phyloP scores from a whole-genome alignment of 2,329 filamentous ascomycete species.

The Exophiala phaeomuriformis region DNA sequence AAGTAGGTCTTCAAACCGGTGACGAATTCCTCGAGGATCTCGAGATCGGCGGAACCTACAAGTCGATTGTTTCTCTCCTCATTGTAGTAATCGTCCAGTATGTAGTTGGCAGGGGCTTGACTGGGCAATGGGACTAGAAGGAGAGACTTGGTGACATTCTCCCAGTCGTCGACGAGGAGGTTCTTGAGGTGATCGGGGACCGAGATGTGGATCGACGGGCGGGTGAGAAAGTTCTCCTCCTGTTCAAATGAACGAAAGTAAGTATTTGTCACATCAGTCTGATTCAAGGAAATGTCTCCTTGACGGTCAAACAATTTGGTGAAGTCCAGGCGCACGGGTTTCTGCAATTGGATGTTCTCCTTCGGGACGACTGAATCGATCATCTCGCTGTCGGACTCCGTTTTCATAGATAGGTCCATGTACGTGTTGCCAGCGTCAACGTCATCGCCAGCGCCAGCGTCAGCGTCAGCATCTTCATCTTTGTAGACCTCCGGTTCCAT shows the following conservation, averaged over 20 bases:
- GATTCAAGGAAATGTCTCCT: neutral
- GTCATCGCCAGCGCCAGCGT: too few relatives aligned
- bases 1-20: constrained; percentile 88
- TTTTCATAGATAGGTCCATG: too few relatives aligned
- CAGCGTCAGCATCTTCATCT: too few relatives aligned
- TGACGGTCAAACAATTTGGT: neutral
- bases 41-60: constrained; percentile 61
- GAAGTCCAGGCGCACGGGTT: neutral
- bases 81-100: constrained; percentile 72
- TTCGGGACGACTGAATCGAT: neutral
- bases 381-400: too few relatives aligned
- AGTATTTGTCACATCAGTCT: constrained; percentile 5
- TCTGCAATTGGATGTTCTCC: neutral
- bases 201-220: constrained; percentile 76
- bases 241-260: constrained; percentile 35
- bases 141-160: constrained; percentile 93
- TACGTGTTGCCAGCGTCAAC: too few relatives aligned
- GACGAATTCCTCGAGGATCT: constrained; percentile 84
- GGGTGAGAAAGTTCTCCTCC: constrained; percentile 81
- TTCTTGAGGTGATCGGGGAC: constrained; percentile 88
- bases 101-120: constrained; percentile 62
- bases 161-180: constrained; percentile 94
- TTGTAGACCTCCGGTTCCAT: too few relatives aligned
- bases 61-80: constrained; percentile 61
- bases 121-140: constrained; percentile 82